These are phyloP conservation scores for Penicillium polonicum DNA, from an alignment of 2,329 filamentous ascomycete species.

Conservation along the genomic window DNA sequence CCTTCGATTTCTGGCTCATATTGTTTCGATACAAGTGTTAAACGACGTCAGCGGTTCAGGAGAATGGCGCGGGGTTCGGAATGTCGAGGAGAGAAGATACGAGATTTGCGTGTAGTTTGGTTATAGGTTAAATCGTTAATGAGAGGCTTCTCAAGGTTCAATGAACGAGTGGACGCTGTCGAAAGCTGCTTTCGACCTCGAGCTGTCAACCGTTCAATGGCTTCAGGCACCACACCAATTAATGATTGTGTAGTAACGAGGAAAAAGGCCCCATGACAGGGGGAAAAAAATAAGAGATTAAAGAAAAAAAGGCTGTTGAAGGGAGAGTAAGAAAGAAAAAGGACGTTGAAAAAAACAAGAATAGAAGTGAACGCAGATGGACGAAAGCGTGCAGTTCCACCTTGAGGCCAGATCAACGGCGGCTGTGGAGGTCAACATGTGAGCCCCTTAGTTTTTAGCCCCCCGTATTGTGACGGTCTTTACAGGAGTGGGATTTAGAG, in stretches of 20 bases:
- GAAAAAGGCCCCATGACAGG: constrained; percentile 38
- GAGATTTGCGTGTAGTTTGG: constrained; percentile 1
- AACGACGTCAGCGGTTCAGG: constrained; percentile 10
- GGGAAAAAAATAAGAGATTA: constrained; percentile 20
- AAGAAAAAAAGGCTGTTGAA: constrained; percentile 19
- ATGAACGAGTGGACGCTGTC: constrained; percentile 10
- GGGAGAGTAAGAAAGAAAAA: constrained; percentile 21
- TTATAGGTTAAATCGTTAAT: background rate
- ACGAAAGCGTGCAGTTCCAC: constrained; percentile 29
- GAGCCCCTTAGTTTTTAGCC: constrained; percentile 22
- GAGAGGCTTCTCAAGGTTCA: constrained; percentile 1
- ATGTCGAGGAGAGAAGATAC: background rate
- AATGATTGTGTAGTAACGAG: constrained; percentile 39
- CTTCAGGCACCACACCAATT: constrained; percentile 22
- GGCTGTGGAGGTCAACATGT: constrained; percentile 19
- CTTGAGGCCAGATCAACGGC: constrained; percentile 40
- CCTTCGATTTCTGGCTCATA: constrained; percentile 36
- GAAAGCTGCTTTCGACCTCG: constrained; percentile 11
- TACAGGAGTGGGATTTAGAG: background rate
- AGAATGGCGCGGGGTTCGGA: constrained; percentile 12
- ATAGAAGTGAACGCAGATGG: constrained; percentile 32
- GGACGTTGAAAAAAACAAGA: constrained; percentile 21
- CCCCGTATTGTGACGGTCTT: constrained; percentile 5
- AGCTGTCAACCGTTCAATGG: constrained; percentile 20
- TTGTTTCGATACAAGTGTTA: constrained; percentile 11